Percentiles rank a stretch among this genome's conserved stretches.
Conservation (phyloP, 208 protist genomes). For the Trypanosoma mega region DNA sequence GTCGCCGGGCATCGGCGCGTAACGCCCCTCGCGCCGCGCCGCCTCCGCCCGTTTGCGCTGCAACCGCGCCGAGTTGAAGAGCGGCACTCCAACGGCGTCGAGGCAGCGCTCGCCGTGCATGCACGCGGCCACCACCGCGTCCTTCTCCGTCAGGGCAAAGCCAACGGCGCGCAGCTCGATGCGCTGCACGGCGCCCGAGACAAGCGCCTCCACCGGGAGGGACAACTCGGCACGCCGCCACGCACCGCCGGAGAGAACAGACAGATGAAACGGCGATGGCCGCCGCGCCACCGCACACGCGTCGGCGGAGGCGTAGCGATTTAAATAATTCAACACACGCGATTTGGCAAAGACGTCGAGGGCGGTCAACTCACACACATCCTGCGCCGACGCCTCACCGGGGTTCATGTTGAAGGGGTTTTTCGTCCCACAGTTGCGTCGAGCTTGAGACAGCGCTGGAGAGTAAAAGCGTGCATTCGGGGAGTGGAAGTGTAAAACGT, state of each 20-base stretch:
- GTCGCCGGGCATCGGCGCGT: slow-evolving; percentile 41
- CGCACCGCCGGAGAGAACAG: slow-evolving; percentile 3
- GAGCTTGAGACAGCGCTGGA: too few species aligned
- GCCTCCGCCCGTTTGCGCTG: slow-evolving; percentile 36
- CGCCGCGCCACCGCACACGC: not conserved
- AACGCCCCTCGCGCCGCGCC: slow-evolving; percentile 45
- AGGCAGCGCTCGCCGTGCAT: slow-evolving; percentile 60
- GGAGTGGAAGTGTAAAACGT: too few species aligned
- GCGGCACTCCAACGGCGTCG: slow-evolving; percentile 37
- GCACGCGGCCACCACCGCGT: slow-evolving; percentile 33
- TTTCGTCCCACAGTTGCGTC: not conserved
- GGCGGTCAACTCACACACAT: slow-evolving; percentile 11
- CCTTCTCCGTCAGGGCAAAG: slow-evolving; percentile 29
- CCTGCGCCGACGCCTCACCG: too few species aligned
- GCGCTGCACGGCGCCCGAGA: slow-evolving; percentile 30
- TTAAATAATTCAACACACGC: slow-evolving; percentile 35
- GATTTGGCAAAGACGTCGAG: slow-evolving; percentile 33
- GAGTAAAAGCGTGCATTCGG: too few species aligned
- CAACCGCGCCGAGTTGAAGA: slow-evolving; percentile 36
- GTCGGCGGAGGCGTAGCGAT: slow-evolving; percentile 2
- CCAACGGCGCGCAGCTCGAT: slow-evolving; percentile 33
- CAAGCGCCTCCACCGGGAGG: slow-evolving; percentile 44
- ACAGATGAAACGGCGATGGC: slow-evolving; percentile 22
- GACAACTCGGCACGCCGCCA: slow-evolving; percentile 17
- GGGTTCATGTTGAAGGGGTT: slow-evolving; percentile 4